Conservation (phyloP, 1,284 basidiomycete genomes). For the Kalmanozyma brasiliensis region DNA sequence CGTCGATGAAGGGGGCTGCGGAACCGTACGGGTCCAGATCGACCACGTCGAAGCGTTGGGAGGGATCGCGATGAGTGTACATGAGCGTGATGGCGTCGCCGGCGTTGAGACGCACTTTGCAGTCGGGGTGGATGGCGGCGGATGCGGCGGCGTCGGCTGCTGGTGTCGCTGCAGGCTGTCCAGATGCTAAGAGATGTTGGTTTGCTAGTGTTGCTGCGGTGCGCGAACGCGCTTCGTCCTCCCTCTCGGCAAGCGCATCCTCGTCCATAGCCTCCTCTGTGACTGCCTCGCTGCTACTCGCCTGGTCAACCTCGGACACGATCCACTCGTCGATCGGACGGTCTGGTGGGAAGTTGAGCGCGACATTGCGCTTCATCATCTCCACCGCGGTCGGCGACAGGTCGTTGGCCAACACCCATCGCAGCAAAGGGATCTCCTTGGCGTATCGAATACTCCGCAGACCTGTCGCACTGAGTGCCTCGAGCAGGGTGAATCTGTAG, state of each 20-base stretch:
- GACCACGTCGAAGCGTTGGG: conserved; percentile 85
- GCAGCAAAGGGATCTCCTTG: conserved; percentile 92
- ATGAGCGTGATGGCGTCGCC: conserved; percentile 75
- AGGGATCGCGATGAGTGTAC: conserved; percentile 84
- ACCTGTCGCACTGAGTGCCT: conserved; percentile 94
- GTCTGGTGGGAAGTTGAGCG: conserved; percentile 82
- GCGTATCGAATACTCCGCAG: conserved; percentile 96
- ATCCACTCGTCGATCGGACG: conserved; percentile 56
- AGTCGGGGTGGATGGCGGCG: conserved; percentile 58
- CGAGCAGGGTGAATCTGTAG: conserved; percentile 83
- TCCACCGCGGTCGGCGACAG: conserved; percentile 83
- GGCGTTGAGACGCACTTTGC: conserved; percentile 63
- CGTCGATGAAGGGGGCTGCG: conserved; percentile 94
- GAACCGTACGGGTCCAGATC: conserved; percentile 98
- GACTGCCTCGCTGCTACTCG: background rate
- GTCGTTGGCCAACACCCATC: conserved; percentile 94
- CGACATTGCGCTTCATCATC: conserved; percentile 88
- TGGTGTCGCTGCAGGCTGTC: conserved; percentile 1
- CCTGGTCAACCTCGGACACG: conserved; percentile 16
- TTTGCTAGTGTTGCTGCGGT: background rate
- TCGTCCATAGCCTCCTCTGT: conserved; percentile 24
- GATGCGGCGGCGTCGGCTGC: conserved; percentile 3
- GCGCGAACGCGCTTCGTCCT: conserved; percentile 20
- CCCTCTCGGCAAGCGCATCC: conserved; percentile 29
- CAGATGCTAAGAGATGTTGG: too few relatives aligned